A percentile compares a stretch with the other conserved stretches of the same genome.
These are phyloP conservation scores for Zalaria sp. DNA, from an alignment of 2,329 filamentous ascomycete genomes.

Conservation along the genomic window DNA sequence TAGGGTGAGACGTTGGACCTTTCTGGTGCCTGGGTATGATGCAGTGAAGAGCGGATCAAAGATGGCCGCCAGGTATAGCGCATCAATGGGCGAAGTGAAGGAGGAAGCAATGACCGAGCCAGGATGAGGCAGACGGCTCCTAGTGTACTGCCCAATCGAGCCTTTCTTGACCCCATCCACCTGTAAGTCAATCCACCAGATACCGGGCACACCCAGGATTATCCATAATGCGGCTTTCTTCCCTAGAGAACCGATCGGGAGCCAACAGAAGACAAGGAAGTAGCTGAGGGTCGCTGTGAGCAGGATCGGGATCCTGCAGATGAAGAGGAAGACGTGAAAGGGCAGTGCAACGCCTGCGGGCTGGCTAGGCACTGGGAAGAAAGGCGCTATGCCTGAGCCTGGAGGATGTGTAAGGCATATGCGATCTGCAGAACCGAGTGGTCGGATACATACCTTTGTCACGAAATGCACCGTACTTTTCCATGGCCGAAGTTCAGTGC, in stretches of 20 bases:
- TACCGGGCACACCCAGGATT: constrained; percentile 73
- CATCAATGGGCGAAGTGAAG: constrained; percentile 85
- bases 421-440: not conserved
- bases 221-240: constrained; percentile 83
- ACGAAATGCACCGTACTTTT: constrained; percentile 88
- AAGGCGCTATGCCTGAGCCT: constrained; percentile 95
- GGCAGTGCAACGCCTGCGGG: constrained; percentile 48
- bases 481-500: constrained; percentile 41
- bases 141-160: constrained; percentile 55
- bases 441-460: constrained; percentile 53
- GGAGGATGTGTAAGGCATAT: not conserved
- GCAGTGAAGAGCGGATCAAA: constrained; percentile 92
- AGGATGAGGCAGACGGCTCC: constrained; percentile 58
- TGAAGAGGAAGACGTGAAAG: constrained; percentile 52
- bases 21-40: constrained; percentile 58
- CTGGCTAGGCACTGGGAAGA: constrained; percentile 65
- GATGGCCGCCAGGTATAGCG: constrained; percentile 84
- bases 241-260: constrained; percentile 53
- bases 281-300: constrained; percentile 53
- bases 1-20: constrained; percentile 65
- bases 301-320: constrained; percentile 67
- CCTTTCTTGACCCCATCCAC: constrained; percentile 93
- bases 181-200: constrained; percentile 98
- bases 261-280: constrained; percentile 60
- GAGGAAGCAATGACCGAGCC: constrained; percentile 77